These are phyloP conservation scores for Dillenia turbinata DNA, from an alignment of 164 flowering plant species.

Conservation along the genomic window DNA sequence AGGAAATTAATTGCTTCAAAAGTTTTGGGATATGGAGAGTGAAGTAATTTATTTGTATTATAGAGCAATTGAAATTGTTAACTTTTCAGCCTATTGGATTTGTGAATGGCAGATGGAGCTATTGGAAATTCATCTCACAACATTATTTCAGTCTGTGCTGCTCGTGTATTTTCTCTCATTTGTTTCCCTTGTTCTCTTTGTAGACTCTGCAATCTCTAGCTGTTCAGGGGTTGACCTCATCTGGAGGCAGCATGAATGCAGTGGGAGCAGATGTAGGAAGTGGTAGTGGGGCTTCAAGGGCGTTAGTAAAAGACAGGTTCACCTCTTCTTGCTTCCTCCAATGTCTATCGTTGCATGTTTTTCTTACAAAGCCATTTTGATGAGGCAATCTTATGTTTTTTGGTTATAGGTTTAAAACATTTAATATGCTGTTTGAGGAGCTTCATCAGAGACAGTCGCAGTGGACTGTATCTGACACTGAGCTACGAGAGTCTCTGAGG, in stretches of 20 bases:
- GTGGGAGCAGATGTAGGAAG: constrained; percentile 8
- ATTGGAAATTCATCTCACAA: too few relatives aligned
- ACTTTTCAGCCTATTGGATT: too few relatives aligned
- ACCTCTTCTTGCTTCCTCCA: too few relatives aligned
- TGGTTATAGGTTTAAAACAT: constrained; percentile 35
- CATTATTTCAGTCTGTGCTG: too few relatives aligned
- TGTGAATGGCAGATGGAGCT: too few relatives aligned
- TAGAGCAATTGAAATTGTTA: too few relatives aligned
- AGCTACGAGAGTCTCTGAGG: constrained; percentile 54
- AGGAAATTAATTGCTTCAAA: too few relatives aligned
- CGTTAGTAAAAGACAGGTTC: constrained; percentile 66
- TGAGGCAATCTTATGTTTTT: too few relatives aligned
- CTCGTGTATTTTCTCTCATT: neutral
- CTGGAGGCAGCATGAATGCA: constrained; percentile 47
- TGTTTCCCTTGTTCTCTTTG: constrained; percentile 7
- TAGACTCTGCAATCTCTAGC: constrained; percentile 83
- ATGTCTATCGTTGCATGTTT: too few relatives aligned
- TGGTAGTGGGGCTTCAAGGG: constrained; percentile 73
- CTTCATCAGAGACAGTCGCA: constrained; percentile 54
- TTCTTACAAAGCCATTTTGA: too few relatives aligned
- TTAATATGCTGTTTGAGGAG: constrained; percentile 63
- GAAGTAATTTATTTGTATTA: too few relatives aligned
- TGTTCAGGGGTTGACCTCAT: constrained; percentile 60
- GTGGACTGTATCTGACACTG: constrained; percentile 60
- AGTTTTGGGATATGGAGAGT: too few relatives aligned